A percentile compares a stretch with the other conserved stretches of the same genome.
These are phyloP conservation scores for Limtongozyma cylindracea DNA, from an alignment of 805 yeast species.

Conservation along the genomic window DNA sequence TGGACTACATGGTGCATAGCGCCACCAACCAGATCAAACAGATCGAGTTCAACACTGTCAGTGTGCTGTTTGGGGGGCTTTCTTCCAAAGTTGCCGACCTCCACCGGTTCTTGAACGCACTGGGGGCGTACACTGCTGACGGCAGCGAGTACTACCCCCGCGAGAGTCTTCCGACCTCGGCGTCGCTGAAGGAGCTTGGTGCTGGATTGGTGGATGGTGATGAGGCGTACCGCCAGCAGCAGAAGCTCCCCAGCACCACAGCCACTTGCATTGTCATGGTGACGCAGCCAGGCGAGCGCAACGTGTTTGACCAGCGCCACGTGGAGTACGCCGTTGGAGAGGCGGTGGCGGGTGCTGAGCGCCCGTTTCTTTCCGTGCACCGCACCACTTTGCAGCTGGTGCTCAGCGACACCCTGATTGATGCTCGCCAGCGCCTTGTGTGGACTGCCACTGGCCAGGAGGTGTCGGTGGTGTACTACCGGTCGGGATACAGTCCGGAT, in stretches of 20 bases:
- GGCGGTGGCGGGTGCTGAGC: constrained; percentile 22
- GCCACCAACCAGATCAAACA: constrained; percentile 40
- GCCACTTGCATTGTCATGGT: constrained; percentile 41
- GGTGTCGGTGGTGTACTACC: constrained; percentile 69
- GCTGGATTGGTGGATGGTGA: constrained; percentile 47
- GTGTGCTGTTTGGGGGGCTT: constrained; percentile 87
- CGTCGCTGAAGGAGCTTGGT: constrained; percentile 36
- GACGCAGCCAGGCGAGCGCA: constrained; percentile 69
- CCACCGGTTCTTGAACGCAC: constrained; percentile 37
- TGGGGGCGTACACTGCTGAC: constrained; percentile 35
- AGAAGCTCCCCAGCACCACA: constrained; percentile 2
- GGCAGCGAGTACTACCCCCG: constrained; percentile 15
- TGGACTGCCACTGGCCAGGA: constrained; percentile 40
- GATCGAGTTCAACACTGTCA: constrained; percentile 88
- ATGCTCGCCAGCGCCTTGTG: too few relatives aligned
- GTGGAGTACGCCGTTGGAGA: constrained; percentile 55
- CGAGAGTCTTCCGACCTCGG: constrained; percentile 36
- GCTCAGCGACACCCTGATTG: constrained; percentile 13
- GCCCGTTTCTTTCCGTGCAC: constrained; percentile 25
- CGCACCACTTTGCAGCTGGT: constrained; percentile 48
- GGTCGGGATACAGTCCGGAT: constrained; percentile 71
- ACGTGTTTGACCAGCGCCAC: constrained; percentile 76
- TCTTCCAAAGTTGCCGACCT: constrained; percentile 56
- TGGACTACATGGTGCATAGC: constrained; percentile 56
- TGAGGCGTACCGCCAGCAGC: constrained; percentile 13